These are phyloP conservation scores for Cladosporium sphaerospermum DNA, from an alignment of 2,329 filamentous ascomycete species.

Conservation along the genomic window DNA sequence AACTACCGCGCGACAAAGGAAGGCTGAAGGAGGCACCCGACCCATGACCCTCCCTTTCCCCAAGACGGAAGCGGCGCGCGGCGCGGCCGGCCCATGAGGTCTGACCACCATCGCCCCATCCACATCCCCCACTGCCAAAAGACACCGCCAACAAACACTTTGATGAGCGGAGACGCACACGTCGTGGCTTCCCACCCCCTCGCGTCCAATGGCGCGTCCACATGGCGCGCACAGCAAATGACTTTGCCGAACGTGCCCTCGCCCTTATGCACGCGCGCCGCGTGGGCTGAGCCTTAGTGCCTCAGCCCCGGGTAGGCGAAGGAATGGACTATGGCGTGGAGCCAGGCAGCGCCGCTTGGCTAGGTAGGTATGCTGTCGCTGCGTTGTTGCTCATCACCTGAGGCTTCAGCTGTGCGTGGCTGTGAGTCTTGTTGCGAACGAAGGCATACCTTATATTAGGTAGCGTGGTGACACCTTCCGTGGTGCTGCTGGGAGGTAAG, in stretches of 20 bases:
- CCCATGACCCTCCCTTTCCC: too few species aligned
- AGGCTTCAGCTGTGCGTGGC: neutral
- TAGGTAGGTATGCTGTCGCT: neutral
- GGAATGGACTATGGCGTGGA: neutral
- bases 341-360: neutral
- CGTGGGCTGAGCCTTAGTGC: constrained; percentile 7
- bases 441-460: neutral
- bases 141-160: neutral
- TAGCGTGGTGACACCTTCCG: neutral
- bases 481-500: neutral
- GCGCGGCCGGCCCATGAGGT: constrained; percentile 2
- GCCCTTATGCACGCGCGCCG: neutral
- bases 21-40: too few species aligned
- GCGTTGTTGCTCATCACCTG: constrained; percentile 1
- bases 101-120: constrained; percentile 7
- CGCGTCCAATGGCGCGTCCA: constrained; percentile 1
- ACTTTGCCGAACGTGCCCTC: neutral
- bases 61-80: neutral
- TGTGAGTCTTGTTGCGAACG: neutral
- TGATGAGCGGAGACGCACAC: neutral
- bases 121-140: neutral
- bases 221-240: neutral
- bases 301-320: constrained; percentile 6
- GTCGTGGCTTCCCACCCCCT: neutral
- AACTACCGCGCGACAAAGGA: too few species aligned